Evolutionary conservation across 441 rosid species (phyloP), one percentile per base, ranked within the genome.

Genomic region (Lepidium campestre): DNA sequence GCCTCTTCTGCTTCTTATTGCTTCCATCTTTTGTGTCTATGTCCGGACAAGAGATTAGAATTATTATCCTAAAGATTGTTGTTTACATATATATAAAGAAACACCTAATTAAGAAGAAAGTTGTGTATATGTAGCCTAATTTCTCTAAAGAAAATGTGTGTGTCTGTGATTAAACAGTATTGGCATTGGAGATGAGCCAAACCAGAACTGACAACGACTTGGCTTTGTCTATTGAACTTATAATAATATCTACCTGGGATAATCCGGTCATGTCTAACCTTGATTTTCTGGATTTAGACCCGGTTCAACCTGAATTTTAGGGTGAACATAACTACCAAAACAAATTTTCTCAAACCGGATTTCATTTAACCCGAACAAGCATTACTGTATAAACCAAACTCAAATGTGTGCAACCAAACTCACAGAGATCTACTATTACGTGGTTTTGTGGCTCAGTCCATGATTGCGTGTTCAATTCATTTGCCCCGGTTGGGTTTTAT

Each of bases 171-270:
- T 35, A 10, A 70, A 7, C 44, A 46, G 64, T 55, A 46, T 37
- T 62, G 49, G 70, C 47, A 55, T 62, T 45, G 7, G 64, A 62
- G 75, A 70, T 54, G 69, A 62, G 49, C 42, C 44, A 44, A 71
- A 71, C 70, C 75, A 71, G 46, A 57, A 52, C 54, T 48, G 70
- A 71, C 54, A 71, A 64, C 8, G 75, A 71, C 75, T 64, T 71
- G 70, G 54, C 70, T 57, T 71, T 64, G 14, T 54, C 40, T 47
- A 36, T 36, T 35, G 54, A 46, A 32, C 55, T 61, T 5, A 47
- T 48, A 48, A 14, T 46, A 4, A 48, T 22, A 35, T 46, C 49
- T 71, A 63, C 70, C 75, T 62, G 35, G 15, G 37, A 29, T 60
- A 40, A 60, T 45, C 55, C 73, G 67, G 67, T 68, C 52, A 42